Percentiles rank a stretch among this genome's conserved stretches.
These are phyloP conservation scores for Sugiyamaella smithiae DNA, from an alignment of 805 yeast genomes.

Conservation along the genomic window DNA sequence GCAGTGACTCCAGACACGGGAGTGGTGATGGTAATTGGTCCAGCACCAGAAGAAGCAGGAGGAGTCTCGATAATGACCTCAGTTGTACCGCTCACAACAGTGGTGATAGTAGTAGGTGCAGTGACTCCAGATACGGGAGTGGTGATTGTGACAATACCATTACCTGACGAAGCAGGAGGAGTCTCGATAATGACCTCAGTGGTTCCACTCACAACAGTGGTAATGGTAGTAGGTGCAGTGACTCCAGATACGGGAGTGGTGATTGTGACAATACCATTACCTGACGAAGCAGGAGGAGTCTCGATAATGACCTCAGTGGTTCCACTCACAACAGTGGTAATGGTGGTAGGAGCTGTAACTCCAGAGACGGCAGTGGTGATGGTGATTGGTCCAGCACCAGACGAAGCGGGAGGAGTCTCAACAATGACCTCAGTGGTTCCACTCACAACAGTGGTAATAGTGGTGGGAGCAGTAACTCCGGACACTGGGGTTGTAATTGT, in stretches of 20 bases:
- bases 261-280: no score
- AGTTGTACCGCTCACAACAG: neutral
- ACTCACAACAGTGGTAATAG: no score
- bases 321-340: constrained; percentile 2
- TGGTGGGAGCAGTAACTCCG: no score
- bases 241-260: neutral
- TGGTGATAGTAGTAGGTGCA: constrained; percentile 2
- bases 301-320: constrained; percentile 3
- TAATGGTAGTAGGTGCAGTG: constrained; percentile 3
- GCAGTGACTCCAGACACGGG: constrained; percentile 3
- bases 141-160: constrained; percentile 2
- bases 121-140: neutral
- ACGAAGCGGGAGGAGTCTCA: no score
- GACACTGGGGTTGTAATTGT: no score
- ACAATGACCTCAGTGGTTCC: no score
- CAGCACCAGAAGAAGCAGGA: constrained; percentile 6
- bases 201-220: neutral
- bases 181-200: neutral
- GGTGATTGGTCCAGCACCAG: neutral
- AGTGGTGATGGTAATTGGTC: neutral
- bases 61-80: neutral
- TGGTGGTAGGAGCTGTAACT: constrained; percentile 7
- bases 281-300: constrained; percentile 2
- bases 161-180: no score
- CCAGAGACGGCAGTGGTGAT: constrained; percentile 5